phyloP scores from a whole-genome alignment of 2,329 filamentous ascomycete species.

The Dactylonectria estremocensis region DNA sequence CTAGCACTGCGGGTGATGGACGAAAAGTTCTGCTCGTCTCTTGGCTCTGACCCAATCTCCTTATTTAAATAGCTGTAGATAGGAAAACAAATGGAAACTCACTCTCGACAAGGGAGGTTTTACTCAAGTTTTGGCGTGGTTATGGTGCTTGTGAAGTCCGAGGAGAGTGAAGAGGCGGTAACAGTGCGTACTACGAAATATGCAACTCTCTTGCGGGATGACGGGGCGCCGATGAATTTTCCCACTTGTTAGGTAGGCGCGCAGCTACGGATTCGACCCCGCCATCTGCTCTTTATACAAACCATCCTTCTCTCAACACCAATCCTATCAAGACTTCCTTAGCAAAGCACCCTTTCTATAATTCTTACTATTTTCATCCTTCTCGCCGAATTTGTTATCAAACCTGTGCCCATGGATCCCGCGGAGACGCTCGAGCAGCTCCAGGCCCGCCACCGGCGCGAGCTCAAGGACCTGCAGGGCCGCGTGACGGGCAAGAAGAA shows the following conservation, averaged over 20 bases:
- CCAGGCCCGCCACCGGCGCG: slow-evolving; percentile 86
- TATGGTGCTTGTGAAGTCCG: background rate
- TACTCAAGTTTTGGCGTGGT: background rate
- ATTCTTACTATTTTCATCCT: background rate
- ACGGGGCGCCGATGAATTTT: slow-evolving; percentile 27
- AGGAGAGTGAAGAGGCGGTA: too few relatives aligned
- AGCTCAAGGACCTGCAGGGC: slow-evolving; percentile 88
- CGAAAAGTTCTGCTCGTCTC: slow-evolving; percentile 11
- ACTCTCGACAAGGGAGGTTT: background rate
- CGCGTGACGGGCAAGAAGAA: slow-evolving; percentile 97
- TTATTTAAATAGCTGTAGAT: slow-evolving; percentile 25
- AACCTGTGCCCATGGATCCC: slow-evolving; percentile 45
- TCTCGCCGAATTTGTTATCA: too few relatives aligned
- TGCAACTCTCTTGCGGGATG: background rate
- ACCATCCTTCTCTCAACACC: background rate
- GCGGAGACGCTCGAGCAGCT: slow-evolving; percentile 79
- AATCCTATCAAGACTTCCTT: too few relatives aligned
- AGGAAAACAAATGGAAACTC: slow-evolving; percentile 12
- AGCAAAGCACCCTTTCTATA: background rate
- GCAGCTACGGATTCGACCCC: slow-evolving; percentile 22
- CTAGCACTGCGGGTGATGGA: background rate
- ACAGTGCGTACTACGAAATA: too few relatives aligned
- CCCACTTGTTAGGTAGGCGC: slow-evolving; percentile 2
- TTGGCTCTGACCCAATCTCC: slow-evolving; percentile 18
- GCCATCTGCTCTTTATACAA: background rate